Evolutionary conservation across 768 basidiomycete genomes (phyloP).

Genomic region (Saitozyma podzolica): DNA sequence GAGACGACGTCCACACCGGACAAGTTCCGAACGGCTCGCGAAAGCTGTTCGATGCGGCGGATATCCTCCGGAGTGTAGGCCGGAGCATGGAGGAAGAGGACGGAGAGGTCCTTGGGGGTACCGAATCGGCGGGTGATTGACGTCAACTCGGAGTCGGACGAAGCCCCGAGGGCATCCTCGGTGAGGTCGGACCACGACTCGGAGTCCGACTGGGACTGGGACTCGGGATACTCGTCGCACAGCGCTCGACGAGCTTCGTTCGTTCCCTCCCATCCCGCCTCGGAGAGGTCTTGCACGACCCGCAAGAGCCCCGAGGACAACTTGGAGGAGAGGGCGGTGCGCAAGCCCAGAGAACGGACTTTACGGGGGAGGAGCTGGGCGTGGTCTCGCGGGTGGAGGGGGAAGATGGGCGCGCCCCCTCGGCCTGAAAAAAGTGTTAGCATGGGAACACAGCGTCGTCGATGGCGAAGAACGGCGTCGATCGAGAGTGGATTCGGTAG

Average conservation of each 20-base stretch:
- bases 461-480: background rate
- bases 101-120: constrained; percentile 29
- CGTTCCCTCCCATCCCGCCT: constrained; percentile 43
- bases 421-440: constrained; percentile 59
- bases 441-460: background rate
- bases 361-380: constrained; percentile 89
- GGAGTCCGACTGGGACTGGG: constrained; percentile 48
- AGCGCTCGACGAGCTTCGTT: constrained; percentile 68
- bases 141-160: constrained; percentile 50
- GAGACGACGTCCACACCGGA: constrained; percentile 63
- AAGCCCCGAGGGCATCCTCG: background rate
- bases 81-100: constrained; percentile 45
- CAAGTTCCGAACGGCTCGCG: constrained; percentile 69
- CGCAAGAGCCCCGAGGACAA: constrained; percentile 72
- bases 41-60: constrained; percentile 51
- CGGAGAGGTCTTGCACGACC: constrained; percentile 59
- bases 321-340: constrained; percentile 81
- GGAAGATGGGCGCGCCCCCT: constrained; percentile 90
- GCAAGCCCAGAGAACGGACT: constrained; percentile 88
- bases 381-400: constrained; percentile 88
- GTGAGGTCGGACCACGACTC: constrained; percentile 56
- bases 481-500: background rate
- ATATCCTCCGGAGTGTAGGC: constrained; percentile 1
- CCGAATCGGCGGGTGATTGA: constrained; percentile 33
- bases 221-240: constrained; percentile 53